Base-by-base conservation (phyloP, 1,284 basidiomycete genomes). In the Austropuccinia psidii region DNA sequence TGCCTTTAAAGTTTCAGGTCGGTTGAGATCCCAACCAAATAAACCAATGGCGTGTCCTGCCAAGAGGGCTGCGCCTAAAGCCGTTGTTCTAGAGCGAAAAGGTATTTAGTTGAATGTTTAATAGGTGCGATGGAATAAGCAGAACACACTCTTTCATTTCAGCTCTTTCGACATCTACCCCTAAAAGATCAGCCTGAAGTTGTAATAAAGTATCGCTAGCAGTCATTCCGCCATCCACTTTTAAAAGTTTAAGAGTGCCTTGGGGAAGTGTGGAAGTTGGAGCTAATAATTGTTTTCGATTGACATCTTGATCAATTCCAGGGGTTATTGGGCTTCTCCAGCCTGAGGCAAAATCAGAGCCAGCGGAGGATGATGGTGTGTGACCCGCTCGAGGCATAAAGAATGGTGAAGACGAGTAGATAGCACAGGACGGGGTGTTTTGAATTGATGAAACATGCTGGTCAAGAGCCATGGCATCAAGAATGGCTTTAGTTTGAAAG, bases 11-110 rank as follows among this genome's bases (percentile, higher is more conserved):
- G 93, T 93, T 80, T 91, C 88, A 0, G 94, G 93, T 68, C 87
- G 86, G 75, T 83, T 85, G 72, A 98, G 82, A 81, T 98, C 88
- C 96, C 95, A 98, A n/a, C 93, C 95, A 78, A 91, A 95, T 33
- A 98, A 83, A 5, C 86, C 84, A 39, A 98, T 85, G 0, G 95
- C 93, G 49, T 90, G 86, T 17, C 90, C 96, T 17, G 96, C 95
- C n/a, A 97, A 86, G 49, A 98, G 83, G 21, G 96, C 96, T 9
- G 93, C 92, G n/a, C 95, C 95, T 47, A 98, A 84, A 5, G 96
- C 95, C 6, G 95, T 98, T 9, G 91, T 93, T 81, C 90, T 91
- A 4, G 17, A 17, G 11, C 13, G 21, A 33, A 29, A 62, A 17
- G 67, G 17, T 11, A 19, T 13, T 45, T n/a, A 61, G 33, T 49